These are phyloP conservation scores for Clonostachys sp. DNA, from an alignment of 2,329 filamentous ascomycete species.

Conservation along the genomic window DNA sequence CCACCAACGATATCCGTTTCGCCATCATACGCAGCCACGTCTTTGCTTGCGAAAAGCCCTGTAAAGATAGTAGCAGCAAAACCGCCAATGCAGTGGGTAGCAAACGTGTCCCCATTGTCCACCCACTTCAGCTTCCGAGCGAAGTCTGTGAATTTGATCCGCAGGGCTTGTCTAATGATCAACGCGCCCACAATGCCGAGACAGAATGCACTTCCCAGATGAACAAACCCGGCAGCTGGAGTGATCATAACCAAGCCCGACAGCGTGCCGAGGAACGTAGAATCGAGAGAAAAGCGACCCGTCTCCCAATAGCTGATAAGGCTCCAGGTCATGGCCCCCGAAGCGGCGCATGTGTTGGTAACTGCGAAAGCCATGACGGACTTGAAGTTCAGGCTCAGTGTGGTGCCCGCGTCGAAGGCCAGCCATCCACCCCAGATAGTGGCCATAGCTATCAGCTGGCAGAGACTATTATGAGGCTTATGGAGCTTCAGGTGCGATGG, in stretches of 20 bases:
- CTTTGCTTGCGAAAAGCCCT: slow-evolving; percentile 8
- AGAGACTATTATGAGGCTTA: slow-evolving; percentile 8
- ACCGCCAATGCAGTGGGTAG: slow-evolving; percentile 8
- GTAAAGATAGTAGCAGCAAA: slow-evolving; percentile 8
- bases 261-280: slow-evolving; percentile 47
- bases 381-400: slow-evolving; percentile 8
- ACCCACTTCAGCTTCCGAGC: slow-evolving; percentile 7
- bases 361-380: slow-evolving; percentile 9
- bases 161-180: slow-evolving; percentile 34
- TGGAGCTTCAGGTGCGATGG: slow-evolving; percentile 7
- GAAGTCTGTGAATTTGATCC: slow-evolving; percentile 8
- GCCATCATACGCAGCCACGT: slow-evolving; percentile 8
- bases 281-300: slow-evolving; percentile 36
- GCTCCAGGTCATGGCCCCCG: slow-evolving; percentile 7
- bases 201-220: slow-evolving; percentile 39
- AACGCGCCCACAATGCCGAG: slow-evolving; percentile 41
- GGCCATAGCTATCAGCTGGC: slow-evolving; percentile 6
- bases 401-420: slow-evolving; percentile 9
- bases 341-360: slow-evolving; percentile 7
- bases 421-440: slow-evolving; percentile 11
- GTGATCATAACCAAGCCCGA: slow-evolving; percentile 48
- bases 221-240: slow-evolving; percentile 37
- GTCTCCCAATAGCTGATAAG: slow-evolving; percentile 8
- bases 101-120: slow-evolving; percentile 10
- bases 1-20: slow-evolving; percentile 7